Evolutionary conservation across 345 rosid genomes (phyloP).

Genomic region (Cardamine chenopodiifolia): DNA sequence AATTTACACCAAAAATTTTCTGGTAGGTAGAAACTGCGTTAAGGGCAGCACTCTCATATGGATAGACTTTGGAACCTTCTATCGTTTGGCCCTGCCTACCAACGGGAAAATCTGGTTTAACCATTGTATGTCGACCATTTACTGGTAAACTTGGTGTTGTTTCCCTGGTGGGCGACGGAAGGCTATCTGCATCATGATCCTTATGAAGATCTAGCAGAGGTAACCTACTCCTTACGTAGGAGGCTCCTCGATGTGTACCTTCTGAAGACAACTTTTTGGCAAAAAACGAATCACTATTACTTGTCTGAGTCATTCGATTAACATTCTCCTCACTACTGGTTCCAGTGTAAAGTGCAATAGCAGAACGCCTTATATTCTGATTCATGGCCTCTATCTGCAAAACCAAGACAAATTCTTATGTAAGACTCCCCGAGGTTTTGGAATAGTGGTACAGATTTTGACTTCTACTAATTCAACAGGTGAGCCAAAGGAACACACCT

Average conservation of each 20-base stretch:
- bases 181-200: constrained; percentile 92
- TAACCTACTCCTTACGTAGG: constrained; percentile 58
- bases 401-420: constrained; percentile 32
- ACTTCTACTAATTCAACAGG: constrained; percentile 11
- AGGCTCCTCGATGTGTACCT: constrained; percentile 48
- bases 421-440: constrained; percentile 17
- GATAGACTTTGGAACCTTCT: constrained; percentile 52
- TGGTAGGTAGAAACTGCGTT: constrained; percentile 83
- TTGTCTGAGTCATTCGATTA: constrained; percentile 39
- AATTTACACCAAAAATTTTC: constrained; percentile 61
- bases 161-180: constrained; percentile 94
- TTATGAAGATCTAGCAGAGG: constrained; percentile 93
- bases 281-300: constrained; percentile 39
- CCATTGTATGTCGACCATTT: constrained; percentile 49
- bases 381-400: constrained; percentile 67
- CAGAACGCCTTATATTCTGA: constrained; percentile 41
- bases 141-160: constrained; percentile 56
- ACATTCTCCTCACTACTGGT: constrained; percentile 45
- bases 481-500: constrained; percentile 53
- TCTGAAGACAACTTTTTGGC: constrained; percentile 44
- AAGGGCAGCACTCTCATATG: constrained; percentile 75
- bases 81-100: constrained; percentile 44
- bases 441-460: not conserved
- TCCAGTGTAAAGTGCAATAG: constrained; percentile 34
- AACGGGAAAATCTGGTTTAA: constrained; percentile 41